These are phyloP conservation scores for Pilasporangium apinafurcum DNA, from an alignment of 352 stramenopile species.

Conservation along the genomic window DNA sequence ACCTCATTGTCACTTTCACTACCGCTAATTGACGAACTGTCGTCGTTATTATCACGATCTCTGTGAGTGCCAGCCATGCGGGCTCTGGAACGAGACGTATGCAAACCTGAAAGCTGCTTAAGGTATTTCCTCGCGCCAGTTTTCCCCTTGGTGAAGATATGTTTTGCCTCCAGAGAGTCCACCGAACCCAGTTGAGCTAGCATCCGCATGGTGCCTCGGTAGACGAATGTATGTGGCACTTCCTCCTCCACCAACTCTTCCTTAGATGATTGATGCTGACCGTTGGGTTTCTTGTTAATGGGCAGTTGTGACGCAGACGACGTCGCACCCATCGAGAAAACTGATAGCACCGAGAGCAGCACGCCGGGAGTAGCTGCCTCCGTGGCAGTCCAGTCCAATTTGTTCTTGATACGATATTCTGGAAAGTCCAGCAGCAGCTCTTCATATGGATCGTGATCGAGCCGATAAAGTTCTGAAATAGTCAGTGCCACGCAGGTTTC, in stretches of 20 bases:
- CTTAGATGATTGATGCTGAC: background rate
- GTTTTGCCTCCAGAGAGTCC: slow-evolving; percentile 42
- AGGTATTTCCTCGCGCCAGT: slow-evolving; percentile 27
- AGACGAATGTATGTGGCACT: slow-evolving; percentile 40
- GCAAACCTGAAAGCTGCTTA: background rate
- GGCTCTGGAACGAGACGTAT: background rate
- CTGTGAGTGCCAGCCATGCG: too few relatives aligned
- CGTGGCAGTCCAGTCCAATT: slow-evolving; percentile 39
- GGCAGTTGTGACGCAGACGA: background rate
- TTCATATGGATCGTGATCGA: slow-evolving; percentile 58
- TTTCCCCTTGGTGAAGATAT: slow-evolving; percentile 29
- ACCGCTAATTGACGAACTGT: background rate
- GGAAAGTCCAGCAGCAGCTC: slow-evolving; percentile 56
- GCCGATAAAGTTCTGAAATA: slow-evolving; percentile 56
- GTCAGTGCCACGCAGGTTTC: slow-evolving; percentile 59
- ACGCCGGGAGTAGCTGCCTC: slow-evolving; percentile 8
- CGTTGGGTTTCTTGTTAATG: background rate
- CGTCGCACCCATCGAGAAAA: slow-evolving; percentile 3
- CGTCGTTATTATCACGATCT: background rate
- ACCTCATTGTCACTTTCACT: slow-evolving; percentile 4
- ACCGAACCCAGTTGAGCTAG: slow-evolving; percentile 30
- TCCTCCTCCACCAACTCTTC: slow-evolving; percentile 26
- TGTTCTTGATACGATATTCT: slow-evolving; percentile 52
- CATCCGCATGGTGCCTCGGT: slow-evolving; percentile 41
- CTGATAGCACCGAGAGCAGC: slow-evolving; percentile 11